Evolutionary conservation across 768 basidiomycete genomes (phyloP).

Genomic region (Myochromella boudieri): DNA sequence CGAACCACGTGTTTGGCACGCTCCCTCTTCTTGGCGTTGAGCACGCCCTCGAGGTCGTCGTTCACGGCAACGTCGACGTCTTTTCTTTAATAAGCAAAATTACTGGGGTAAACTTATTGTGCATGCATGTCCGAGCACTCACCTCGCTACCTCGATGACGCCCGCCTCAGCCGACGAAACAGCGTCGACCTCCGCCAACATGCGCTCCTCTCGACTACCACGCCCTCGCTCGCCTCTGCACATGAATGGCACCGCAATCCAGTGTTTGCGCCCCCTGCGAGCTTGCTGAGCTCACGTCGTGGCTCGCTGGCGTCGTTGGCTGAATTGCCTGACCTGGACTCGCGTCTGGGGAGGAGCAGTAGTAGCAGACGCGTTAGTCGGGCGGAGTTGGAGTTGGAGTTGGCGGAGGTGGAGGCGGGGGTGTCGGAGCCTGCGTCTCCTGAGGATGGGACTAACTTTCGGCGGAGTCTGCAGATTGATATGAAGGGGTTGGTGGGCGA

Average conservation of each 20-base stretch:
- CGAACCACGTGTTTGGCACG: no score
- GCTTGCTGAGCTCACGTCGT: slow-evolving; percentile 13
- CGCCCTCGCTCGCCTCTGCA: slow-evolving; percentile 6
- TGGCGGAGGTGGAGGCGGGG: not conserved
- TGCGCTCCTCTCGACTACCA: slow-evolving; percentile 3
- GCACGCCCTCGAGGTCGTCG: no score
- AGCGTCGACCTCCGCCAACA: slow-evolving; percentile 13
- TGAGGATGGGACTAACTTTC: slow-evolving; percentile 63
- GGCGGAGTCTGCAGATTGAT: slow-evolving; percentile 65
- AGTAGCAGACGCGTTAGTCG: slow-evolving; percentile 10
- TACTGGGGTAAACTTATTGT: no score
- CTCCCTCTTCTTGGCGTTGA: no score
- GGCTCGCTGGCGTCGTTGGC: slow-evolving; percentile 12
- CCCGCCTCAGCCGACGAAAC: slow-evolving; percentile 7
- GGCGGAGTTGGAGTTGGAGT: slow-evolving; percentile 2
- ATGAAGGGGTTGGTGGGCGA: slow-evolving; percentile 81
- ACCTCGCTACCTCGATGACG: slow-evolving; percentile 13
- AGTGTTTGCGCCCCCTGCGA: slow-evolving; percentile 18
- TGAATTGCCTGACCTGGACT: slow-evolving; percentile 1
- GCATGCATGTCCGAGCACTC: slow-evolving; percentile 18
- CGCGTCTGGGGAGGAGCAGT: not conserved
- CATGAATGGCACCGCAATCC: slow-evolving; percentile 18
- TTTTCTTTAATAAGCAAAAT: no score
- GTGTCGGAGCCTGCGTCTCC: slow-evolving; percentile 16
- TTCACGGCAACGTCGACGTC: no score